Evolutionary conservation across 2,329 filamentous ascomycete species (phyloP).

Genomic region (Cercospora sesami): DNA sequence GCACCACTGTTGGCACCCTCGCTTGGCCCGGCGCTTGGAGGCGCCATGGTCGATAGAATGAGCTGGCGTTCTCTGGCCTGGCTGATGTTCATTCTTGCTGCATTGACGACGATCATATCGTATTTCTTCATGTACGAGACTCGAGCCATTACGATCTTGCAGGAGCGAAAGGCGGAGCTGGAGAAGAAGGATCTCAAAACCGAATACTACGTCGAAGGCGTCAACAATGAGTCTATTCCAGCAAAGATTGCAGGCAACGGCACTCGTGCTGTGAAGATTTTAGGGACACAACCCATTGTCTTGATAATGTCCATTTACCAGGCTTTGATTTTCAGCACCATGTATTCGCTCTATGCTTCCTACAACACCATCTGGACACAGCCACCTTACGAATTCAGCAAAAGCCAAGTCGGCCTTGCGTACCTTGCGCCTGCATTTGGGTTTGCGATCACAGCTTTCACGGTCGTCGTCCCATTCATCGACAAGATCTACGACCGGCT

Average conservation of each 20-base stretch:
- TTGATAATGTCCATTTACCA: slow-evolving; percentile 49
- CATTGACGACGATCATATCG: slow-evolving; percentile 42
- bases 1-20: slow-evolving; percentile 43
- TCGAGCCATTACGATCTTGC: slow-evolving; percentile 44
- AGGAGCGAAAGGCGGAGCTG: slow-evolving; percentile 37
- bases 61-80: slow-evolving; percentile 52
- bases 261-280: slow-evolving; percentile 45
- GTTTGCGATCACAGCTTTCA: slow-evolving; percentile 45
- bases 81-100: slow-evolving; percentile 44
- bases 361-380: slow-evolving; percentile 26
- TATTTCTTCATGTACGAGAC: slow-evolving; percentile 48
- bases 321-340: slow-evolving; percentile 48
- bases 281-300: slow-evolving; percentile 46
- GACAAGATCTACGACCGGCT: slow-evolving; percentile 49
- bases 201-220: slow-evolving; percentile 44
- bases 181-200: slow-evolving; percentile 39
- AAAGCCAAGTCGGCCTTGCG: slow-evolving; percentile 45
- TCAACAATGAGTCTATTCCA: slow-evolving; percentile 41
- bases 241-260: slow-evolving; percentile 41
- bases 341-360: slow-evolving; percentile 47
- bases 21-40: slow-evolving; percentile 45
- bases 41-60: slow-evolving; percentile 45
- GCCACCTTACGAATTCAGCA: slow-evolving; percentile 44
- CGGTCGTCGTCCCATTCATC: slow-evolving; percentile 46
- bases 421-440: slow-evolving; percentile 47